These are phyloP conservation scores for Solanum chilense DNA, from an alignment of 257 asterid genomes.

Conservation along the genomic window DNA sequence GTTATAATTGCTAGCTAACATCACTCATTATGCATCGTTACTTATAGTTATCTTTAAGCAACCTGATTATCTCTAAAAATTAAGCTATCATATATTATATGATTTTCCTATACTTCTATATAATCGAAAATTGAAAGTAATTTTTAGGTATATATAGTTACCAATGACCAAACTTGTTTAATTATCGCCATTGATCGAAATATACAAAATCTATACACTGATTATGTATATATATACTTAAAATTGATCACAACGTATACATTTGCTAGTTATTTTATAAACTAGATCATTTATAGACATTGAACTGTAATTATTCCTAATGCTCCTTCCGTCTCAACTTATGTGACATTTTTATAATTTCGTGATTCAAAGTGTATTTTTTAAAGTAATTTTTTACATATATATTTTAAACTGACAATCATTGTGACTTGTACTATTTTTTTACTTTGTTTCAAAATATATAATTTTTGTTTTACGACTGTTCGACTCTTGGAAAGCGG, in stretches of 20 bases:
- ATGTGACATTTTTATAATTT: fast-evolving
- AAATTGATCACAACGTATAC: background rate
- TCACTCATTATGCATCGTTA: background rate
- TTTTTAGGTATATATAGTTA: background rate
- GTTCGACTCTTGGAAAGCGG: no score
- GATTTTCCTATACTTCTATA: background rate
- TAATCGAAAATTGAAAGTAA: background rate
- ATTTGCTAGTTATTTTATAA: background rate
- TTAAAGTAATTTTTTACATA: no score
- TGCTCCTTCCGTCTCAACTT: background rate
- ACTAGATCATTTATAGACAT: no score
- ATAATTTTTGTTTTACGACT: no score
- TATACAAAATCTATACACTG: background rate
- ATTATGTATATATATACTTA: background rate
- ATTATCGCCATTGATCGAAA: background rate
- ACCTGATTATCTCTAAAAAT: background rate
- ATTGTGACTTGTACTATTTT: no score
- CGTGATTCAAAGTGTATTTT: no score
- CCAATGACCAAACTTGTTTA: background rate
- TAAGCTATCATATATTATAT: no score
- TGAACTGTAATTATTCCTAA: background rate
- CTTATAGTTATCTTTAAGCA: background rate
- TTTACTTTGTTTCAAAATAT: background rate
- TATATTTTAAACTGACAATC: no score
- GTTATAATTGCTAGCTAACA: background rate